These are phyloP conservation scores for Didymellaceae sp. DNA, from an alignment of 2,329 filamentous ascomycete species.

Conservation along the genomic window DNA sequence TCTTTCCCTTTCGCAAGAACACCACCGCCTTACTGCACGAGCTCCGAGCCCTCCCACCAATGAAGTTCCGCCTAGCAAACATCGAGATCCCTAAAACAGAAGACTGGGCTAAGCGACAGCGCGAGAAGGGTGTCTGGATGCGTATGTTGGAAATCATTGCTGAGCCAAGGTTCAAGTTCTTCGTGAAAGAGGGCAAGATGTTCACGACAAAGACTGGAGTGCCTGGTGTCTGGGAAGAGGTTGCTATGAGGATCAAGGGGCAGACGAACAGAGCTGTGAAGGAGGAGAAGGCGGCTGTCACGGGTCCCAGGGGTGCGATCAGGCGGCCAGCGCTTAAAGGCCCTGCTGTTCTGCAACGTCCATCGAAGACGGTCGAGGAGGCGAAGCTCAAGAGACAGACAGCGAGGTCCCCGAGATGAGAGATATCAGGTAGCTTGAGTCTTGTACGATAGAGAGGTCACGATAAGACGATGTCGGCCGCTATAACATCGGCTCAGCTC, in stretches of 20 bases:
- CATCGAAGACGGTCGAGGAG: constrained; percentile 6
- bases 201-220: constrained; percentile 42
- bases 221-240: constrained; percentile 46
- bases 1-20: constrained; percentile 40
- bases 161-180: constrained; percentile 45
- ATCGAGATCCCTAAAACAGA: constrained; percentile 38
- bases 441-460: background rate
- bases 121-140: constrained; percentile 25
- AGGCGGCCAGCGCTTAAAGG: constrained; percentile 8
- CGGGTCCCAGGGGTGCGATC: background rate
- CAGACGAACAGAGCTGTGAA: constrained; percentile 25
- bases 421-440: too few species aligned
- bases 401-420: constrained; percentile 1
- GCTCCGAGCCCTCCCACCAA: constrained; percentile 39
- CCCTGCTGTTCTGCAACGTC: constrained; percentile 8
- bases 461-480: background rate
- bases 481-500: too few species aligned
- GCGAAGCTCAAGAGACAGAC: constrained; percentile 38
- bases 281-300: background rate
- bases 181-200: constrained; percentile 42
- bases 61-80: constrained; percentile 40
- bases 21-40: constrained; percentile 41
- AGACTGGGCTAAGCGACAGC: constrained; percentile 27
- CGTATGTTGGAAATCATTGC: constrained; percentile 32
- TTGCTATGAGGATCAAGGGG: constrained; percentile 37